A percentile compares a stretch with the other conserved stretches of the same genome.
These are phyloP conservation scores for Platismatia glauca DNA, from an alignment of 495 filamentous ascomycete genomes.

Conservation along the genomic window DNA sequence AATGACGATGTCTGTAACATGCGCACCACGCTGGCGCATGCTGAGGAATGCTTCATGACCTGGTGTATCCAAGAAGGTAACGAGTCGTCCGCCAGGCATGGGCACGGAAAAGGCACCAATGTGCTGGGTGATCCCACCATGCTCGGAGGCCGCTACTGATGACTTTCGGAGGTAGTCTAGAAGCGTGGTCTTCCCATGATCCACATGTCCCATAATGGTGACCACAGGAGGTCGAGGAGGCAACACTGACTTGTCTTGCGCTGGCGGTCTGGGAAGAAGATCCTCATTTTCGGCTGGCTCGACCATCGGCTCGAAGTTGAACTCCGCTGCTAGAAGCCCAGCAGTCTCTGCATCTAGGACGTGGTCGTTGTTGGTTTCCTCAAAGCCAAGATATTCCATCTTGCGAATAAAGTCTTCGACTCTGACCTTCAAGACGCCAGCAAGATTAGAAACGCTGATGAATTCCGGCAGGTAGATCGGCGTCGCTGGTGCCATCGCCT, in stretches of 20 bases:
- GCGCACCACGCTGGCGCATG: constrained; percentile 93
- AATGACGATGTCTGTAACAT: constrained; percentile 94
- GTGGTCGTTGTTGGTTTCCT: constrained; percentile 66
- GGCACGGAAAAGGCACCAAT: constrained; percentile 97
- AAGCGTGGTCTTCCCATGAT: constrained; percentile 97
- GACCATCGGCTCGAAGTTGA: constrained; percentile 85
- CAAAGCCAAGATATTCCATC: constrained; percentile 75
- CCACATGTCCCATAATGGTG: constrained; percentile 99
- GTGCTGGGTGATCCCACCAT: constrained; percentile 97
- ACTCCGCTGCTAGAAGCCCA: constrained; percentile 83
- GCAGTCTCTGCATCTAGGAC: constrained; percentile 86
- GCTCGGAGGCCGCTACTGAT: constrained; percentile 79
- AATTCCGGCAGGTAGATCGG: constrained; percentile 80
- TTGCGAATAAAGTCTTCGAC: constrained; percentile 62
- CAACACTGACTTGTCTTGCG: constrained; percentile 58
- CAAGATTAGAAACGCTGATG: constrained; percentile 78
- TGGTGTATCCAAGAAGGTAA: constrained; percentile 96
- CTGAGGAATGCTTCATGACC: constrained; percentile 91
- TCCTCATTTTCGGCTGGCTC: constrained; percentile 59
- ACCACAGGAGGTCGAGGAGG: constrained; percentile 83
- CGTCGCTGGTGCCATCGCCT: constrained; percentile 37
- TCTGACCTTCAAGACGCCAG: constrained; percentile 64
- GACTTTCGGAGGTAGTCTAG: constrained; percentile 91
- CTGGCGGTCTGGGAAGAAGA: constrained; percentile 57
- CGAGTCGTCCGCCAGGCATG: constrained; percentile 73